Evolutionary conservation across 352 stramenopile genomes (phyloP).

Genomic region (Globisporangium barbulae): DNA sequence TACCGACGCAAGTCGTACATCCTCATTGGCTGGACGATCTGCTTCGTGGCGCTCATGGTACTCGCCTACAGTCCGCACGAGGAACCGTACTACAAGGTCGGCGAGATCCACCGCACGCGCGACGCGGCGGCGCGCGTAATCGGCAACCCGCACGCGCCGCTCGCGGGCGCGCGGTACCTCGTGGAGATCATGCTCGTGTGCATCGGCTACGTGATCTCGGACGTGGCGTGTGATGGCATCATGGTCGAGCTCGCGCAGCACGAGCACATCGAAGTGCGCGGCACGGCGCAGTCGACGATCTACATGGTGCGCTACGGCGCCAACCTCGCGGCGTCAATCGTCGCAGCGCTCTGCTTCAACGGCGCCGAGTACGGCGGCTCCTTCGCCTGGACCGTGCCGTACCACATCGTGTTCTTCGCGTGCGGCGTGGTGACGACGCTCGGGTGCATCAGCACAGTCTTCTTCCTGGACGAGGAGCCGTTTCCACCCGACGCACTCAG

Average conservation of each 20-base stretch:
- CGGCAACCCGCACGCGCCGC: conserved; percentile 42
- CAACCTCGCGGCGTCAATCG: conserved; percentile 35
- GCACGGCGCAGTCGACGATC: conserved; percentile 56
- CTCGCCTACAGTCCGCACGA: conserved; percentile 49
- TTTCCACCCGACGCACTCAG: conserved; percentile 23
- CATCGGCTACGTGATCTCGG: conserved; percentile 63
- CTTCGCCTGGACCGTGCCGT: conserved; percentile 49
- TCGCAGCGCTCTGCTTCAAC: conserved; percentile 63
- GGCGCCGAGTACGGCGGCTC: conserved; percentile 55
- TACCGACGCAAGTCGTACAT: conserved; percentile 75
- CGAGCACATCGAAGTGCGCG: conserved; percentile 59
- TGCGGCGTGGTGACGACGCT: conserved; percentile 39
- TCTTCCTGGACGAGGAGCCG: conserved; percentile 48
- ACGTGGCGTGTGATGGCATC: conserved; percentile 61
- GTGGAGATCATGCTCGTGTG: conserved; percentile 57
- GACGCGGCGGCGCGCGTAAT: conserved; percentile 32
- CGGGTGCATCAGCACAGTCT: conserved; percentile 30
- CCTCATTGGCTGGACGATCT: conserved; percentile 61
- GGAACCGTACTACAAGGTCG: conserved; percentile 46
- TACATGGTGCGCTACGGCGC: conserved; percentile 63
- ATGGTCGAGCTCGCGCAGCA: conserved; percentile 73
- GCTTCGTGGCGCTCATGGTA: conserved; percentile 43
- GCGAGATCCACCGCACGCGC: conserved; percentile 61
- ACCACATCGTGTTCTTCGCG: conserved; percentile 54
- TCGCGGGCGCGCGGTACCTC: conserved; percentile 47